A percentile compares a stretch with the other conserved stretches of the same genome.
phyloP scores from a whole-genome alignment of 371 early-diverging fungal species.

The Mortierella sp. region DNA sequence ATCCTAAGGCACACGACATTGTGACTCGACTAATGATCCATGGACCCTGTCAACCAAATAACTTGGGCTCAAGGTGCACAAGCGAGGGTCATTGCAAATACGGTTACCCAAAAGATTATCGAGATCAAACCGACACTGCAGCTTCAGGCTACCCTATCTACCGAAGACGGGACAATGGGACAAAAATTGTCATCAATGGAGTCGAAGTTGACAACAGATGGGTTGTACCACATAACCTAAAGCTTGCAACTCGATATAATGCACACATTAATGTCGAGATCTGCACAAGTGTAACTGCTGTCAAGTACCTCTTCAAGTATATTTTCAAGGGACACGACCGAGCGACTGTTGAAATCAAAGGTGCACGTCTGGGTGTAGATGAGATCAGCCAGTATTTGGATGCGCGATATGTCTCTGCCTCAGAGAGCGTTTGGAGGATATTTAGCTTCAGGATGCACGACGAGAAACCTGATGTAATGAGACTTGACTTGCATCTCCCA shows the following conservation, averaged over 20 bases:
- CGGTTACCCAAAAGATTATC: no score
- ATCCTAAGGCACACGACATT: slow-evolving; percentile 42
- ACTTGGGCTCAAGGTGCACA: neutral
- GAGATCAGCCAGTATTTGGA: slow-evolving; percentile 34
- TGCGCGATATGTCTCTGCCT: slow-evolving; percentile 50
- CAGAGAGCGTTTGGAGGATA: slow-evolving; percentile 48
- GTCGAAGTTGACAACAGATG: slow-evolving; percentile 39
- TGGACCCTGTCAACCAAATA: slow-evolving; percentile 44
- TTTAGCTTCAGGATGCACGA: slow-evolving; percentile 36
- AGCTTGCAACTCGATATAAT: slow-evolving; percentile 49
- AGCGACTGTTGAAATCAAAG: slow-evolving; percentile 6
- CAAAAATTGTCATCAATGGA: neutral
- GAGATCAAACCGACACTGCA: no score
- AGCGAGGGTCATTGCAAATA: no score
- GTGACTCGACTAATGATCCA: slow-evolving; percentile 52
- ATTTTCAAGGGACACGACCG: slow-evolving; percentile 52
- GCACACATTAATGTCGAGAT: slow-evolving; percentile 57
- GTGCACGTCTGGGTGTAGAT: slow-evolving; percentile 14
- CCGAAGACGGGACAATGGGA: slow-evolving; percentile 2
- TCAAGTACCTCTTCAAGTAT: slow-evolving; percentile 58
- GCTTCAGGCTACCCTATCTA: slow-evolving; percentile 35
- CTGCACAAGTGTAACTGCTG: slow-evolving; percentile 26
- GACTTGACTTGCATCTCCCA: slow-evolving; percentile 36
- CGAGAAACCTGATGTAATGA: slow-evolving; percentile 20
- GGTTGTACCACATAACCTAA: slow-evolving; percentile 52